phyloP scores from a whole-genome alignment of 1,284 basidiomycete species.

The Leccinum fallax region DNA sequence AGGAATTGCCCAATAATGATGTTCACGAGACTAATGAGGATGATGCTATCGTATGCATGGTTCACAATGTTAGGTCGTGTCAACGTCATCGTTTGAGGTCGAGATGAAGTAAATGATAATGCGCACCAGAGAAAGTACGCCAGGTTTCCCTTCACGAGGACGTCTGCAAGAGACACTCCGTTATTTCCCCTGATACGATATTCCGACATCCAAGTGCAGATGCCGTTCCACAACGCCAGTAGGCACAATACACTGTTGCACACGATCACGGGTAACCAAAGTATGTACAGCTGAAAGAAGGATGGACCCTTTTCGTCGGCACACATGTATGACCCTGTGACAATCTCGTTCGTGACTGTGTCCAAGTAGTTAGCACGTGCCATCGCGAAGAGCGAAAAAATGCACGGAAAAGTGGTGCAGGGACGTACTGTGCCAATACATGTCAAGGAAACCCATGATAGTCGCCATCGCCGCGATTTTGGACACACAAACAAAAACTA shows the following conservation, averaged over 20 bases:
- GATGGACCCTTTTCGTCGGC: constrained; percentile 6
- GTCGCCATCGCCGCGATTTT: constrained; percentile 8
- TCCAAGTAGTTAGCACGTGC: no score
- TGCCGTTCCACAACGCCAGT: constrained; percentile 15
- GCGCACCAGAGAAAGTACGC: constrained; percentile 25
- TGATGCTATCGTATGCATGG: constrained; percentile 7
- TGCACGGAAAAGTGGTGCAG: not conserved
- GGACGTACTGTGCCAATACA: constrained; percentile 10
- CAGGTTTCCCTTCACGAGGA: constrained; percentile 18
- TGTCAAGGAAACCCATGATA: constrained; percentile 5
- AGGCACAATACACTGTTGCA: constrained; percentile 17
- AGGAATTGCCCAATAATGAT: constrained; percentile 7
- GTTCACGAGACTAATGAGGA: constrained; percentile 8
- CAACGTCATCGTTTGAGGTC: not conserved
- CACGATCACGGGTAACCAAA: constrained; percentile 23
- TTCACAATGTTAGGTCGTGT: not conserved
- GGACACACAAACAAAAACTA: constrained; percentile 13
- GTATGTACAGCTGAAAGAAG: constrained; percentile 12
- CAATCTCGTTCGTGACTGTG: constrained; percentile 17
- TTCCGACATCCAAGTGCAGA: constrained; percentile 11
- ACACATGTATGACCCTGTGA: constrained; percentile 17
- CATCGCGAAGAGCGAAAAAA: not conserved
- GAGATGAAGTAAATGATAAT: not conserved
- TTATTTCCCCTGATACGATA: not conserved
- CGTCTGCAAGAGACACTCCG: constrained; percentile 6